Evolutionary conservation across 176 grass and related monocot genomes (phyloP).

Genomic region (Aegilops bicornis): DNA sequence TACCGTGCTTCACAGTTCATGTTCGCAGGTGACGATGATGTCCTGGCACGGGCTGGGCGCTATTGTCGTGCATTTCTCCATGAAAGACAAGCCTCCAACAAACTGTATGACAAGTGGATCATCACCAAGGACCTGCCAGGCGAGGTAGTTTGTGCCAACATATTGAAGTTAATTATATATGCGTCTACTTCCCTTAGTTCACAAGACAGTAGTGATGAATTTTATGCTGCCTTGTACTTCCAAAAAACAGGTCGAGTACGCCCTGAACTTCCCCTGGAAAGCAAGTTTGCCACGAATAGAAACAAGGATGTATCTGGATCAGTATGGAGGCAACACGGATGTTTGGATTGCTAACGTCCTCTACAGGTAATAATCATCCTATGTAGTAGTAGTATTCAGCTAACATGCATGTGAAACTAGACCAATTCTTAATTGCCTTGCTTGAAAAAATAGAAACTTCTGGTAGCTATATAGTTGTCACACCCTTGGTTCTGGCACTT

Average conservation of each 20-base stretch:
- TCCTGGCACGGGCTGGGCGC: background rate
- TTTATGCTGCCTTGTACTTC: background rate
- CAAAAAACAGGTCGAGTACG: background rate
- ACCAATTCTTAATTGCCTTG: too few relatives aligned
- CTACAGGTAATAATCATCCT: background rate
- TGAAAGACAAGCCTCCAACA: constrained; percentile 18
- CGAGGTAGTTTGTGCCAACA: constrained; percentile 21
- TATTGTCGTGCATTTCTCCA: constrained; percentile 35
- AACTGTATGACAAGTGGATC: constrained; percentile 64
- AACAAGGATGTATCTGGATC: constrained; percentile 30
- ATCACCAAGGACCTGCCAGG: constrained; percentile 49
- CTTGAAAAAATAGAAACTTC: too few relatives aligned
- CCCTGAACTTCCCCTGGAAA: constrained; percentile 21
- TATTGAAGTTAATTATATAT: background rate
- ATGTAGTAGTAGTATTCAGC: too few relatives aligned
- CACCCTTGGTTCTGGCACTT: background rate
- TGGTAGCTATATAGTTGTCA: background rate
- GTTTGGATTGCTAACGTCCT: constrained; percentile 39
- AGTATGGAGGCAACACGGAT: constrained; percentile 4
- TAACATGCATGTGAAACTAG: too few relatives aligned
- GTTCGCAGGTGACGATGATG: constrained; percentile 33
- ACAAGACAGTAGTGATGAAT: background rate
- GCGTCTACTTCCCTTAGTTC: background rate
- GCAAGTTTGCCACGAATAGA: constrained; percentile 15
- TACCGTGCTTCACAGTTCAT: constrained; percentile 40